Conservation (phyloP, 805 yeast species). For the Myxozyma neotropica region DNA sequence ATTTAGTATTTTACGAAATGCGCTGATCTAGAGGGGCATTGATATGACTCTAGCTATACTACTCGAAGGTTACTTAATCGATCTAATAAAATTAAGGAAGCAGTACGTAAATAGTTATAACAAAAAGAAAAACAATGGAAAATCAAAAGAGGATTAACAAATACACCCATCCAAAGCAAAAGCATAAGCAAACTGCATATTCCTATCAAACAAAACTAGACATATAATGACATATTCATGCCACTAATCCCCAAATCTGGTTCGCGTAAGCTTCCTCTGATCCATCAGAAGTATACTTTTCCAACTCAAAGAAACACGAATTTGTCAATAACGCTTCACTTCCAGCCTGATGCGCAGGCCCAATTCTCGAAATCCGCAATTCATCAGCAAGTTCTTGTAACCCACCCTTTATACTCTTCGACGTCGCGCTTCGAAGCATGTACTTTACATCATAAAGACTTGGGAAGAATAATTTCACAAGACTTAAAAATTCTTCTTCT, state of each 20-base stretch:
- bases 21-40: too few relatives aligned
- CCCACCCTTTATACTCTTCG: constrained; percentile 38
- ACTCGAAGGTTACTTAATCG: too few relatives aligned
- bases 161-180: neutral
- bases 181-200: neutral
- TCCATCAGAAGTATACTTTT: constrained; percentile 32
- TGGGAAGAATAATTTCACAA: constrained; percentile 76
- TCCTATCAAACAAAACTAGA: neutral
- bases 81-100: too few relatives aligned
- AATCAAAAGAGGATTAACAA: neutral
- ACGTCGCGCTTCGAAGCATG: constrained; percentile 43
- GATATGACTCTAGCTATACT: too few relatives aligned
- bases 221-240: constrained; percentile 1
- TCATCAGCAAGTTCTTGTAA: constrained; percentile 50
- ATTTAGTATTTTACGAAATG: too few relatives aligned
- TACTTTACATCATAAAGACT: constrained; percentile 77
- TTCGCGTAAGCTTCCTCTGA: constrained; percentile 34
- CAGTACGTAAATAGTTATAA: neutral
- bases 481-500: constrained; percentile 73
- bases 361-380: constrained; percentile 43
- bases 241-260: constrained; percentile 46
- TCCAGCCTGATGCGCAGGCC: constrained; percentile 49
- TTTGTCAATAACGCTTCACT: constrained; percentile 49
- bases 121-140: neutral
- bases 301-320: constrained; percentile 49